Evolutionary conservation across 1,284 basidiomycete species (phyloP).

Genomic region (Porodaedalea pini): DNA sequence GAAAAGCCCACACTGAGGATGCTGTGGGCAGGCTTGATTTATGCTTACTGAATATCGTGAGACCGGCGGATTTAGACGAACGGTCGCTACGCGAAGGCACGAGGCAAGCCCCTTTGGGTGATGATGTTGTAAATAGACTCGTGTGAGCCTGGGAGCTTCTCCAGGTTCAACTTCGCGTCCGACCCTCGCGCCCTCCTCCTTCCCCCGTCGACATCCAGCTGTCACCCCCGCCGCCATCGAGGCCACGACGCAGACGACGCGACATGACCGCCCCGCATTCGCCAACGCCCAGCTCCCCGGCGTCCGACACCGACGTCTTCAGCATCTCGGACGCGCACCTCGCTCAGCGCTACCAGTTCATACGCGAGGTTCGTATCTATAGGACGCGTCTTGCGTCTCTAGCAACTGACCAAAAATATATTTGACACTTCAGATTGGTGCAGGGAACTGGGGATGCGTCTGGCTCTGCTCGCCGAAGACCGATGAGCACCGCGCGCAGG

Average conservation of each 20-base stretch:
- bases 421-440: constrained; percentile 58
- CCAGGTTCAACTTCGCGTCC: constrained; percentile 1
- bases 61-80: background rate
- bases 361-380: constrained; percentile 57
- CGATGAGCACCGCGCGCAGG: constrained; percentile 28
- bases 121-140: constrained; percentile 3
- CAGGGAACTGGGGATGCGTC: constrained; percentile 85
- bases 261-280: constrained; percentile 10
- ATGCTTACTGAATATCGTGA: background rate
- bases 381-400: constrained; percentile 6
- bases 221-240: background rate
- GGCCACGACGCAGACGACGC: constrained; percentile 12
- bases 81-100: constrained; percentile 3
- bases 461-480: constrained; percentile 69
- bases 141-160: constrained; percentile 1
- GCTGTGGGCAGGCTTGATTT: too few species aligned
- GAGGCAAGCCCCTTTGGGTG: constrained; percentile 4
- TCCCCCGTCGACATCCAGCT: background rate
- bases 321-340: constrained; percentile 60
- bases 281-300: constrained; percentile 28
- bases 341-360: constrained; percentile 65
- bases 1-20: too few species aligned
- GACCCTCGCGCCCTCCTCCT: background rate
- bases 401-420: constrained; percentile 6
- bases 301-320: constrained; percentile 44